Evolutionary conservation across 139 green algal genomes (phyloP).

Genomic region (Chlorella sp.): DNA sequence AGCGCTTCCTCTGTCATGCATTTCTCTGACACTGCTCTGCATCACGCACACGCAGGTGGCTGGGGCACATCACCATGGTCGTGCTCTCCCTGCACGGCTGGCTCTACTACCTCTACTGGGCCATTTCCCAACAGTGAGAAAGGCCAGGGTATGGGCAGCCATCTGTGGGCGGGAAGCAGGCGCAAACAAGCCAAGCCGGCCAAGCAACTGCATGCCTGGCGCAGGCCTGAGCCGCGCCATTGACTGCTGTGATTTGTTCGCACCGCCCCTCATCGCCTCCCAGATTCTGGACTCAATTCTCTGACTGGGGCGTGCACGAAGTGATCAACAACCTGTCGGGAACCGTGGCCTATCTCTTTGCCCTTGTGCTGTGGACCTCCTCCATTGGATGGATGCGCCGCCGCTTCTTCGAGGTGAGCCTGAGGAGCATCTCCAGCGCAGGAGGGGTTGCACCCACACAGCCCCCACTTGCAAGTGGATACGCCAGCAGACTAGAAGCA

Average conservation of each 20-base stretch:
- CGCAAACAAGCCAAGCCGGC: too few relatives aligned
- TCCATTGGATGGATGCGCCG: constrained; percentile 31
- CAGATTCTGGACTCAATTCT: constrained; percentile 22
- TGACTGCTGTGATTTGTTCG: too few relatives aligned
- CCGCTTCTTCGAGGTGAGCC: constrained; percentile 34
- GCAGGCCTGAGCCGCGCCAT: too few relatives aligned
- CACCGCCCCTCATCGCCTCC: background rate
- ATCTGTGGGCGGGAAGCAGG: too few relatives aligned
- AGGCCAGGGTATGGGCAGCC: background rate
- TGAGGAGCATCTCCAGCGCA: too few relatives aligned
- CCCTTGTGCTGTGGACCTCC: constrained; percentile 36
- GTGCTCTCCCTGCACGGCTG: constrained; percentile 38
- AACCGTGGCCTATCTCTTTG: constrained; percentile 23
- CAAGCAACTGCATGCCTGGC: too few relatives aligned
- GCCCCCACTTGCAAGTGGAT: too few relatives aligned
- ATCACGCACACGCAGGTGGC: constrained; percentile 26
- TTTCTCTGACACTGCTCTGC: too few relatives aligned
- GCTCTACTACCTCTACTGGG: constrained; percentile 59
- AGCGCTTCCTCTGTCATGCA: too few relatives aligned
- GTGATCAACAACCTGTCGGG: constrained; percentile 40
- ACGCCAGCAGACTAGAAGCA: too few relatives aligned
- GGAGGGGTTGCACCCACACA: too few relatives aligned
- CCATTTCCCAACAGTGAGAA: constrained; percentile 13
- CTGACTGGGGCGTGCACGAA: background rate
- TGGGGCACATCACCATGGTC: constrained; percentile 51